phyloP scores from a whole-genome alignment of 2,329 filamentous ascomycete genomes.

The Colletotrichum horii region DNA sequence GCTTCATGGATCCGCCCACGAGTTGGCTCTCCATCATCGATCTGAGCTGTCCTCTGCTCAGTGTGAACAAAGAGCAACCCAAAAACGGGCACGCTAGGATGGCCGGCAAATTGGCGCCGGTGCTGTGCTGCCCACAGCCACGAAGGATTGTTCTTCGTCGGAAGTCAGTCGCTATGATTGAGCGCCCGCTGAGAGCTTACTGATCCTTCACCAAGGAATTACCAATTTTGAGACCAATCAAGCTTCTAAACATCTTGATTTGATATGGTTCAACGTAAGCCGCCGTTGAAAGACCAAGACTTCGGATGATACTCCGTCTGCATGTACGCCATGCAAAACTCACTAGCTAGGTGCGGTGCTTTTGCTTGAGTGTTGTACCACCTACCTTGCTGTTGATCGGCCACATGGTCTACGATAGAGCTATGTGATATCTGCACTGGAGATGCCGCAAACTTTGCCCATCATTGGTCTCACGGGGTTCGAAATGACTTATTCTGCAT shows the following conservation, averaged over 20 bases:
- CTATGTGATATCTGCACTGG: neutral
- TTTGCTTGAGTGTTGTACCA: neutral
- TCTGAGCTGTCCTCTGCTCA: neutral
- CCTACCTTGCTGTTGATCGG: neutral
- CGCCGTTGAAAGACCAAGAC: neutral
- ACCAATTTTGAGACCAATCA: neutral
- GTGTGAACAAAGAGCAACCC: neutral
- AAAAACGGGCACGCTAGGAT: neutral
- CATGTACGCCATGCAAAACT: neutral
- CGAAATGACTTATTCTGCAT: neutral
- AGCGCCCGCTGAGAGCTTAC: neutral
- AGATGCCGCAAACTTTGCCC: accelerated
- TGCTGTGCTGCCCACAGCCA: neutral
- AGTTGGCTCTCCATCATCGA: neutral
- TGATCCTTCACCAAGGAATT: neutral
- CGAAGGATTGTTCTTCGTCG: neutral
- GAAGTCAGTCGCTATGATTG: neutral
- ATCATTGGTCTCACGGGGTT: neutral
- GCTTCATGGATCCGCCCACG: neutral
- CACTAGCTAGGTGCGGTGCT: neutral
- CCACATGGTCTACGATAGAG: neutral
- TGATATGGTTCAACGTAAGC: neutral
- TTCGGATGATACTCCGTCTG: neutral
- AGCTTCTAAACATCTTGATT: neutral
- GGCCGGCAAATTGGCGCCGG: neutral